These are phyloP conservation scores for Spironucleus salmonicida DNA, from an alignment of 208 protist genomes.

Conservation along the genomic window DNA sequence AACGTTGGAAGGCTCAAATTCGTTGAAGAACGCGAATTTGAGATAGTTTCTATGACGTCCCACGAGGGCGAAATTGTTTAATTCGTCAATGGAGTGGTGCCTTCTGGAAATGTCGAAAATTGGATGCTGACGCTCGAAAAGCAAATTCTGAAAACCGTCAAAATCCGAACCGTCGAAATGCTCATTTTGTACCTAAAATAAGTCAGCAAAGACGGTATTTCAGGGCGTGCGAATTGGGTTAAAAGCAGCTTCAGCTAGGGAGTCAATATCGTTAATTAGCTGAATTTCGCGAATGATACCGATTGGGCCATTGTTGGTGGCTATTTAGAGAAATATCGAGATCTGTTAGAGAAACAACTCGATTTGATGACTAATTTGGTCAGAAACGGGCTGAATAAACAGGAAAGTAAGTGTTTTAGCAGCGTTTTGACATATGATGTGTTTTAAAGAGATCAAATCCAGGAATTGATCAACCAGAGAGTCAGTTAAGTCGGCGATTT, in stretches of 20 bases:
- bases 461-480: conserved; percentile 59
- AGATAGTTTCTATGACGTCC: conserved; percentile 77
- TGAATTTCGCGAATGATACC: conserved; percentile 77
- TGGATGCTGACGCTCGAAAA: conserved; percentile 81
- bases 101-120: conserved; percentile 78
- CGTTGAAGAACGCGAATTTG: conserved; percentile 53
- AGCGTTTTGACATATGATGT: conserved; percentile 82
- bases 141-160: conserved; percentile 73
- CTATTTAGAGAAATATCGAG: conserved; percentile 14
- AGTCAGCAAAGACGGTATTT: neutral
- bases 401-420: conserved; percentile 70
- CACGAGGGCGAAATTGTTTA: conserved; percentile 75
- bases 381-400: conserved; percentile 42
- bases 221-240: conserved; percentile 52
- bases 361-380: conserved; percentile 45
- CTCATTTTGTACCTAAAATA: conserved; percentile 52
- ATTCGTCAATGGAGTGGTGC: conserved; percentile 67
- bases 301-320: conserved; percentile 55
- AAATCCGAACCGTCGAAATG: conserved; percentile 59
- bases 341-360: conserved; percentile 41
- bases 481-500: conserved; percentile 66
- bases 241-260: conserved; percentile 43
- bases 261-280: conserved; percentile 67
- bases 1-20: conserved; percentile 59
- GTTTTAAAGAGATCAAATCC: conserved; percentile 74